Evolutionary conservation across 495 filamentous ascomycete genomes (phyloP), one percentile per base, ranked within the genome.

Genomic region (Tuber melanosporum): DNA sequence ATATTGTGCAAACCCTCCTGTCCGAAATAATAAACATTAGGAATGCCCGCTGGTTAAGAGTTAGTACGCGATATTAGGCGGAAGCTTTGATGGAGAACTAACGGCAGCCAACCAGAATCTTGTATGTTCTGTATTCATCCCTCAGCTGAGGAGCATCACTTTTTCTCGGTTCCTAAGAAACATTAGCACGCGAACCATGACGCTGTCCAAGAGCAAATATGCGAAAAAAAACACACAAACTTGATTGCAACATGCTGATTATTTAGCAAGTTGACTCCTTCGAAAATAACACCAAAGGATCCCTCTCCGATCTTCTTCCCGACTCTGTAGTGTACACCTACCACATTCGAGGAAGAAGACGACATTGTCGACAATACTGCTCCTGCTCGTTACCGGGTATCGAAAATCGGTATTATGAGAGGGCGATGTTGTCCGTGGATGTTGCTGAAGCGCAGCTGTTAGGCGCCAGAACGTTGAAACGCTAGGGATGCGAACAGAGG

Each of bases 251-350:
- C 95, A 86, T 97, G 95, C 85, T 98, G 95, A 86, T 95, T 97
- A 88, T 99, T 99, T 85, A 99, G 88, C 76, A 99, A 88, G 85
- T 99, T 99, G 81, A 94, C 98, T 70, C 95, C 95, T 85, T 99
- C 95, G 78, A 99, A 99, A 80, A 99, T 98, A 75, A 99, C 95
- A 86, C 95, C 95, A 82, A 99, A 99, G 19, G 94, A 97, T 39
- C 95, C 95, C 88, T 99, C 95, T 80, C 95, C 95, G 76, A 99
- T 99, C 86, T 99, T 99, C 89, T 98, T 99, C 78, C 95, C 95
- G 74, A 99, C 95, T 78, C 96, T 89, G 85, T 99, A 99, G 88
- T 99, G 95, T 78, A 99, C 95, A 81, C 95, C 95, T 77, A 99
- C 95, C 79, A 99, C 95, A 86, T 99, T 99, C 69, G 93, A 97